phyloP scores from a whole-genome alignment of 768 basidiomycete species.

The Lactarius sp. region DNA sequence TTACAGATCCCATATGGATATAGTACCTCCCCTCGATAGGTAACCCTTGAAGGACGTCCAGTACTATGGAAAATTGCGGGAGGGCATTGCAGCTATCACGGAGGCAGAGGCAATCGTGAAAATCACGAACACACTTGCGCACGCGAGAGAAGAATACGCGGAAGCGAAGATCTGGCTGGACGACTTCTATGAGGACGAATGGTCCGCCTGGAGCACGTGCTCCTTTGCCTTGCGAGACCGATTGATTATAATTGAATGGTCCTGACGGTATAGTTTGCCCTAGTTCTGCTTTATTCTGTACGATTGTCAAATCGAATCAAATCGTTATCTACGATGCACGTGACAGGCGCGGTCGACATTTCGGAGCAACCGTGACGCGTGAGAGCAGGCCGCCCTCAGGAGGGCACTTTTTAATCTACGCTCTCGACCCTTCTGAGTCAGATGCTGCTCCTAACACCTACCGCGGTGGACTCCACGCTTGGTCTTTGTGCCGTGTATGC shows the following conservation, averaged over 20 bases:
- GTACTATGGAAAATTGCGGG: conserved; percentile 44
- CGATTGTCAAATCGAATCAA: background rate
- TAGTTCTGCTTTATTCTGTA: background rate
- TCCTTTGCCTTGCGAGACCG: background rate
- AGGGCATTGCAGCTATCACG: background rate
- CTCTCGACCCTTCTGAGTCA: conserved; percentile 76
- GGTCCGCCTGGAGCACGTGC: background rate
- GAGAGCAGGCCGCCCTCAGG: too few relatives aligned
- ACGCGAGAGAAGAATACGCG: conserved; percentile 17
- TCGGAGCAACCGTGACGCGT: too few relatives aligned
- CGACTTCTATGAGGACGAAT: conserved; percentile 5
- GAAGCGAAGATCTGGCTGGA: conserved; percentile 19
- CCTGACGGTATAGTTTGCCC: background rate
- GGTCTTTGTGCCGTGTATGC: conserved; percentile 14
- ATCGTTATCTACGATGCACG: background rate
- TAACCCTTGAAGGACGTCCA: too few relatives aligned
- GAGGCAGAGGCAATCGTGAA: conserved; percentile 13
- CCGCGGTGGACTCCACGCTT: background rate
- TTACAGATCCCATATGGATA: too few relatives aligned
- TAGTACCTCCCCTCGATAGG: too few relatives aligned
- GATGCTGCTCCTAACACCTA: conserved; percentile 44
- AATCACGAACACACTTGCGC: conserved; percentile 14
- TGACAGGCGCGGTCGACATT: conserved; percentile 22
- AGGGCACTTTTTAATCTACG: conserved; percentile 78
- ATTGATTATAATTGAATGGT: background rate